Evolutionary conservation across 2,329 filamentous ascomycete species (phyloP).

Genomic region (Samsoniella hepiali): DNA sequence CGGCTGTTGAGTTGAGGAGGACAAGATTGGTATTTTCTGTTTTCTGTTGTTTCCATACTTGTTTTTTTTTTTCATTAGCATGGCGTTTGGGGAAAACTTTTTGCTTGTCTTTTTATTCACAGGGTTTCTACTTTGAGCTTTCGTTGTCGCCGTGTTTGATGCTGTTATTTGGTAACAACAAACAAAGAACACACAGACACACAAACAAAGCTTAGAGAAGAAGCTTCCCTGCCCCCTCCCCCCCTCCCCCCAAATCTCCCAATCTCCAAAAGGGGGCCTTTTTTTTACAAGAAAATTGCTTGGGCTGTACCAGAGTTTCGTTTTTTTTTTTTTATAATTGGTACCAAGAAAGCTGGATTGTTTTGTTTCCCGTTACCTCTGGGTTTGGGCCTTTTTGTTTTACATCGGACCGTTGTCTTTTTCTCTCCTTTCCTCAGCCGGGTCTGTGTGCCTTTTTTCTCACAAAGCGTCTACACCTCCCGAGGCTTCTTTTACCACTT

Average conservation of each 20-base stretch:
- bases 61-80: conserved; percentile 28
- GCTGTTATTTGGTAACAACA: too few species aligned
- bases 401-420: too few species aligned
- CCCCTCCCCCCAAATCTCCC: too few species aligned
- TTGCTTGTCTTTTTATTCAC: conserved; percentile 9
- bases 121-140: conserved; percentile 11
- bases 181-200: background rate
- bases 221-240: too few species aligned
- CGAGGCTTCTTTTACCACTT: too few species aligned
- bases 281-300: too few species aligned
- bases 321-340: background rate
- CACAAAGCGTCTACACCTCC: too few species aligned
- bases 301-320: background rate
- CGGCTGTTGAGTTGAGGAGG: background rate
- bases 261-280: too few species aligned
- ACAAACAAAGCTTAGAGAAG: background rate
- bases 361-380: background rate
- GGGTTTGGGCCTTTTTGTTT: background rate
- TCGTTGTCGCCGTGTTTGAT: background rate
- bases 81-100: conserved; percentile 30
- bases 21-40: too few species aligned
- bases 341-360: background rate
- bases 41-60: background rate
- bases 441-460: background rate
- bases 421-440: too few species aligned